phyloP scores from a whole-genome alignment of 495 filamentous ascomycete genomes.

The Aspergillus homomorphus region DNA sequence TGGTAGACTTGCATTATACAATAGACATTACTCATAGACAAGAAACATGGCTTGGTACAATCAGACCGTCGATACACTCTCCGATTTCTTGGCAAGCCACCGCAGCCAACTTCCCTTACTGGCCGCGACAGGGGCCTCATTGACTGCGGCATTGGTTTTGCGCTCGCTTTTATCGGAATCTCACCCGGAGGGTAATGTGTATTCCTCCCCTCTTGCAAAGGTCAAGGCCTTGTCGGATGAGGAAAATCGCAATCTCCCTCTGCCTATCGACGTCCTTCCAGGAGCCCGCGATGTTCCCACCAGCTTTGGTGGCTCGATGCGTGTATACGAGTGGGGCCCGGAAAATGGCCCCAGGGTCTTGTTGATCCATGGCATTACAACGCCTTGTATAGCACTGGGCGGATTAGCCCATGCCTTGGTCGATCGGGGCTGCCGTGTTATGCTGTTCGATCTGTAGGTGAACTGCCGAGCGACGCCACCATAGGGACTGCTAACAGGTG shows the following conservation, averaged over 20 bases:
- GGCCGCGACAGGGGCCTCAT: conserved; percentile 40
- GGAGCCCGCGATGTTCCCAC: conserved; percentile 70
- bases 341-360: conserved; percentile 73
- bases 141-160: conserved; percentile 41
- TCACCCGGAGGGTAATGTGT: conserved; percentile 19
- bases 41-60: conserved; percentile 35
- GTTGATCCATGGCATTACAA: conserved; percentile 83
- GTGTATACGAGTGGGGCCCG: conserved; percentile 92
- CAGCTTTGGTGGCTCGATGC: conserved; percentile 69
- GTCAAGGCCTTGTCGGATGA: conserved; percentile 44
- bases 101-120: conserved; percentile 40
- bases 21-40: background rate
- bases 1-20: background rate
- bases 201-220: conserved; percentile 47
- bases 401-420: conserved; percentile 67
- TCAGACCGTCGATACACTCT: conserved; percentile 39
- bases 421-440: conserved; percentile 72
- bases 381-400: conserved; percentile 70
- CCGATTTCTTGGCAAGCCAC: conserved; percentile 37
- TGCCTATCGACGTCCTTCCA: conserved; percentile 72
- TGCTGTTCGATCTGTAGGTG: conserved; percentile 66
- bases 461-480: background rate
- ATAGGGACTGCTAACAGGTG: background rate
- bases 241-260: conserved; percentile 54
- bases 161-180: conserved; percentile 31